Evolutionary conservation across 257 asterid genomes (phyloP).

Genomic region (Lantana camara): DNA sequence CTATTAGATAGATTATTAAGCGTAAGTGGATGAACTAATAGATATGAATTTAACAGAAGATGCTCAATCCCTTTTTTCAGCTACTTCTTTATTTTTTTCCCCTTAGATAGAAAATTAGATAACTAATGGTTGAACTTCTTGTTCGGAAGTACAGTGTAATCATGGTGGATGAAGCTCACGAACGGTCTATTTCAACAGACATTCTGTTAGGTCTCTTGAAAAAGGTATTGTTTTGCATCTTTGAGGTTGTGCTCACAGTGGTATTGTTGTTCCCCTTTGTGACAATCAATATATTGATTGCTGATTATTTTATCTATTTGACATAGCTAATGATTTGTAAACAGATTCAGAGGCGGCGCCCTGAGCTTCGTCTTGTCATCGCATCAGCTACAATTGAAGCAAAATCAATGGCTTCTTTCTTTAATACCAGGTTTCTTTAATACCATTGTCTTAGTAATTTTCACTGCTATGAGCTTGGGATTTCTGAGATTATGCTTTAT

Average conservation of each 20-base stretch:
- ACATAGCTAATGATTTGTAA: slow-evolving; percentile 22
- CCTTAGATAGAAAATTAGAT: background rate
- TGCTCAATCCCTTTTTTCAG: background rate
- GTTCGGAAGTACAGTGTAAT: slow-evolving; percentile 63
- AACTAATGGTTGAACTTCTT: slow-evolving; percentile 24
- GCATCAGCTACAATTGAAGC: slow-evolving; percentile 98
- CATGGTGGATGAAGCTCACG: slow-evolving; percentile 99
- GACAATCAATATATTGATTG: background rate
- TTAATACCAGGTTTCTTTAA: slow-evolving; percentile 60
- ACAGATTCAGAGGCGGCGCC: slow-evolving; percentile 86
- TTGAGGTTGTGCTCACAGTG: slow-evolving; percentile 6
- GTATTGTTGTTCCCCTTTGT: background rate
- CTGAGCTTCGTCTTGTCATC: slow-evolving; percentile 86
- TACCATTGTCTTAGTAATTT: slow-evolving; percentile 12
- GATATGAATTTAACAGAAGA: background rate
- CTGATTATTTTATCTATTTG: slow-evolving; percentile 13
- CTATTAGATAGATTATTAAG: background rate
- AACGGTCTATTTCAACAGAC: slow-evolving; percentile 92
- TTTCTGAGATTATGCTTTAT: slow-evolving; percentile 21
- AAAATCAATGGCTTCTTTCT: slow-evolving; percentile 83
- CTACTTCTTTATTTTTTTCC: slow-evolving; percentile 1
- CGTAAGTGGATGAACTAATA: background rate
- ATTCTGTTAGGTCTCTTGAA: slow-evolving; percentile 92
- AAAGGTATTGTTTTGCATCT: slow-evolving; percentile 54
- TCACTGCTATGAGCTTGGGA: background rate